Conservation (phyloP, 441 rosid genomes). For the Francoa sonchifolia region DNA sequence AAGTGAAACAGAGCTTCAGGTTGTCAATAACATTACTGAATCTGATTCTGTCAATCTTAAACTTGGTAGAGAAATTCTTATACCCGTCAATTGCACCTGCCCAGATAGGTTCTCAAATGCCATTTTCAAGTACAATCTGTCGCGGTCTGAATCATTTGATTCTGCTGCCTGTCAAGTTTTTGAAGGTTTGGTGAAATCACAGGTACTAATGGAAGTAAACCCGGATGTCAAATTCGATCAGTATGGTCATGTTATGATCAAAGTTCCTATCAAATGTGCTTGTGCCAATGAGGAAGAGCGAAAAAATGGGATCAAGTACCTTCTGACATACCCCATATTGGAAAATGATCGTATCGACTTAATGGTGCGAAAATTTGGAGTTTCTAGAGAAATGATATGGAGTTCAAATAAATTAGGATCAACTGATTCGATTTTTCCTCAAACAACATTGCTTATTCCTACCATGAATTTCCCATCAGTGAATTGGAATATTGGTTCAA, state of each 20-base stretch:
- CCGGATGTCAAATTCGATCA: background rate
- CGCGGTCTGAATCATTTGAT: slow-evolving; percentile 8
- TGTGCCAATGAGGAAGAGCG: slow-evolving; percentile 15
- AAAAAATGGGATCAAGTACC: slow-evolving; percentile 11
- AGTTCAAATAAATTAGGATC: slow-evolving; percentile 14
- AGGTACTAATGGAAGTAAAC: slow-evolving; percentile 12
- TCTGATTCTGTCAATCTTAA: slow-evolving; percentile 13
- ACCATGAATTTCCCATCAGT: slow-evolving; percentile 9
- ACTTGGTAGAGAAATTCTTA: slow-evolving; percentile 15
- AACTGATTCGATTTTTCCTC: slow-evolving; percentile 14
- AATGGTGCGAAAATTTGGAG: slow-evolving; percentile 14
- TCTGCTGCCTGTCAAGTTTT: slow-evolving; percentile 18
- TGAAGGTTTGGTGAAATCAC: slow-evolving; percentile 20
- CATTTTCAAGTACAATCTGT: slow-evolving; percentile 12
- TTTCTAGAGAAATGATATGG: slow-evolving; percentile 7
- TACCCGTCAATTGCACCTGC: slow-evolving; percentile 20
- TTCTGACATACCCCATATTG: slow-evolving; percentile 19
- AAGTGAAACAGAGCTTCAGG: slow-evolving; percentile 7
- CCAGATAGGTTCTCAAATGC: slow-evolving; percentile 9
- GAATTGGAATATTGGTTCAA: slow-evolving; percentile 10
- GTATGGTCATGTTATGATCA: slow-evolving; percentile 10
- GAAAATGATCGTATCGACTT: slow-evolving; percentile 5
- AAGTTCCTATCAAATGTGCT: slow-evolving; percentile 24
- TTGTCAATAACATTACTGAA: slow-evolving; percentile 14
- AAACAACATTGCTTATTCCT: slow-evolving; percentile 21